Conservation (phyloP, 2,329 filamentous ascomycete species). For the Nemania sp. region DNA sequence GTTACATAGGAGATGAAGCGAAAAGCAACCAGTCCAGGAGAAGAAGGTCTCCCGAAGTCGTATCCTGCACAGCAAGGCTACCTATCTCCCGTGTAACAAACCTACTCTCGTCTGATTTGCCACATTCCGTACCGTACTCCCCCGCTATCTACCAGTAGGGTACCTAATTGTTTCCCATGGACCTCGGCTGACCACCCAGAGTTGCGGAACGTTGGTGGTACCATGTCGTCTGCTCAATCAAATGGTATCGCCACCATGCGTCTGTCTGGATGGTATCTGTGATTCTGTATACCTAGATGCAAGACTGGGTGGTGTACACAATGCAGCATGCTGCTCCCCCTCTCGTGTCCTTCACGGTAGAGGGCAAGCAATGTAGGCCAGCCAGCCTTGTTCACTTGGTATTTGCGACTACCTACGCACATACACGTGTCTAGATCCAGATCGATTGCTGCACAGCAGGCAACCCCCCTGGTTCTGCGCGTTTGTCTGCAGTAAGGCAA, state of each 20-base stretch:
- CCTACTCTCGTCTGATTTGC: constrained; percentile 6
- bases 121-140: neutral
- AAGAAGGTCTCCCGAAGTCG: constrained; percentile 21
- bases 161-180: neutral
- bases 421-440: too few species aligned
- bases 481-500: too few species aligned
- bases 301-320: too few species aligned
- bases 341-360: neutral
- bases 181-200: constrained; percentile 14
- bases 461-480: too few species aligned
- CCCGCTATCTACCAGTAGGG: neutral
- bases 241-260: neutral
- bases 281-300: too few species aligned
- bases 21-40: constrained; percentile 19
- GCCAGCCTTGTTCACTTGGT: neutral
- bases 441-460: too few species aligned
- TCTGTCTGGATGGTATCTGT: too few species aligned
- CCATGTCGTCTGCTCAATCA: neutral
- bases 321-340: too few species aligned
- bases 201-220: neutral
- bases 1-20: neutral
- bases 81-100: neutral
- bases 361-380: neutral
- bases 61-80: constrained; percentile 10
- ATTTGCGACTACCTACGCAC: too few species aligned